Evolutionary conservation across 1,284 basidiomycete genomes (phyloP), one percentile per base, ranked within the genome.

Genomic region (Microbotryum intermedium): DNA sequence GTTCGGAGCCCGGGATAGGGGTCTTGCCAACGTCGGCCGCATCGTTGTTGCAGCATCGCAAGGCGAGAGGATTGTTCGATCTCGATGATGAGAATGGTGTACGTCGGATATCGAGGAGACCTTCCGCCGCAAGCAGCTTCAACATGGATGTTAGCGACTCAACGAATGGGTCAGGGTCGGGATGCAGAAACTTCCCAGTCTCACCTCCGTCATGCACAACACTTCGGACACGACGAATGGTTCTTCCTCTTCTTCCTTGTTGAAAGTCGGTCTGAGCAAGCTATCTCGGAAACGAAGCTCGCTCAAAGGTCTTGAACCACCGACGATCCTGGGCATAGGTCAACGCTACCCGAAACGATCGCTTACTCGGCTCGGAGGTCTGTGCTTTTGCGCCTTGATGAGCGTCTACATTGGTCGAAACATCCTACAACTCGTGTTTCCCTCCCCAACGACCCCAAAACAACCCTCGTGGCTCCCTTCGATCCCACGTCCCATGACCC

Each of bases 181-280:
- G 6, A 60, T 64, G 62, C 55, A 64, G 34, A 46, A 59, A 6
- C 44, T 46, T 2, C 10, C 46, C n/a, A 55, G 52, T 20, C 23
- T 64, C 25, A 64, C 62, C 18, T 48, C 55, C 18, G 55, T 60
- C 53, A 64, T 64, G 62, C 28, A 21, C 7, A 44, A 46, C 20
- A 57, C 45, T 2, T 11, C 13, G 7, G 39, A 39, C 4, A n/a
- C 26, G 3, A 16, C 2, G 0, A n/a, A 7, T 2, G 21, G 10
- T 21, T n/a, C n/a, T n/a, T n/a, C n/a, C n/a, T n/a, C n/a, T n/a
- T n/a, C n/a, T n/a, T n/a, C n/a, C n/a, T n/a, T n/a, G n/a, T n/a
- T n/a, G n/a, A n/a, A n/a, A n/a, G n/a, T n/a, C n/a, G n/a, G n/a
- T n/a, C n/a, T n/a, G n/a, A n/a, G n/a, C n/a, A n/a, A n/a, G n/a